Conservation (phyloP, 495 filamentous ascomycete species). For the Aspergillus cavernicola region DNA sequence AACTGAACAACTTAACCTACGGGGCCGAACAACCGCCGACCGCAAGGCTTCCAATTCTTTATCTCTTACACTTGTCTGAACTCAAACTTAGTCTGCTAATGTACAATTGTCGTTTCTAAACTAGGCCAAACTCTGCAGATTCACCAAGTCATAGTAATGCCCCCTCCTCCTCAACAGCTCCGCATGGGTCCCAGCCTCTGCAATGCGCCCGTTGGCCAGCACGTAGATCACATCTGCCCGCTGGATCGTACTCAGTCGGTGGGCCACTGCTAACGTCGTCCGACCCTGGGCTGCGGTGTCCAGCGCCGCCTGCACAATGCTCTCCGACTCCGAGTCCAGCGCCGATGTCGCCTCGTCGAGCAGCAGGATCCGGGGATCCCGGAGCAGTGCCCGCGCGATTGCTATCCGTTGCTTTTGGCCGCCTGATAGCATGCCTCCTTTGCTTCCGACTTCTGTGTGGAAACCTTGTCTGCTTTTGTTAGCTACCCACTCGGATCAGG, state of each 20-base stretch:
- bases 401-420: constrained; percentile 84
- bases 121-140: constrained; percentile 64
- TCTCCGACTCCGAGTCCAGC: constrained; percentile 76
- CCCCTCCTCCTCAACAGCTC: constrained; percentile 63
- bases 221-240: constrained; percentile 82
- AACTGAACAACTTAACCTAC: too few species aligned
- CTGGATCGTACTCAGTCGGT: constrained; percentile 74
- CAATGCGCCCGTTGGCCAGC: constrained; percentile 67
- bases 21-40: neutral
- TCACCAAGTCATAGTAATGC: constrained; percentile 72
- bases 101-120: too few species aligned
- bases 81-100: too few species aligned
- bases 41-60: too few species aligned
- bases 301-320: constrained; percentile 78
- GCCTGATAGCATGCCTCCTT: constrained; percentile 73
- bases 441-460: constrained; percentile 68
- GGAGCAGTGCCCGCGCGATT: constrained; percentile 69
- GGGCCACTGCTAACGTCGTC: constrained; percentile 78
- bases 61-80: too few species aligned
- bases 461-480: constrained; percentile 56
- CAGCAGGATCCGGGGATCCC: constrained; percentile 66
- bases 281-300: constrained; percentile 68
- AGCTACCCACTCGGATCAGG: constrained; percentile 12
- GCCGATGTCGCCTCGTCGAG: constrained; percentile 82
- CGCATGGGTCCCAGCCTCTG: constrained; percentile 67